Conservation (phyloP, 148 eudicot genomes). For the Drosera capensis region DNA sequence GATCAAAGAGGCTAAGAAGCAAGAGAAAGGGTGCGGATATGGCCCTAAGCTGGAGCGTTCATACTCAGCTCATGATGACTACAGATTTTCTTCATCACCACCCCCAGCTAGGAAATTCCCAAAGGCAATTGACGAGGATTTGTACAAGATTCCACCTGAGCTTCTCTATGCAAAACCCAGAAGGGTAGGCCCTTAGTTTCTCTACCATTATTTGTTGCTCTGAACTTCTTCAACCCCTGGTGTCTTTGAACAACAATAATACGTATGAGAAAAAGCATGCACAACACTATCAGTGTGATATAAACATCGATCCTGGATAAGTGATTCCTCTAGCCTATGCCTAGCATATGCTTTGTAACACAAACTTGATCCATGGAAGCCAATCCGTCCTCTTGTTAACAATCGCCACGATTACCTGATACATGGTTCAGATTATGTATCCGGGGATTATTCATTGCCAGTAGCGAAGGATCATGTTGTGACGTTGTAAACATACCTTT, state of each 20-base stretch:
- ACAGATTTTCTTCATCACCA: constrained; percentile 13
- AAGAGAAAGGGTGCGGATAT: constrained; percentile 20
- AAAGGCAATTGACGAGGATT: constrained; percentile 49
- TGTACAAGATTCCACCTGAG: constrained; percentile 52
- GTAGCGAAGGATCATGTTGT: too few species aligned
- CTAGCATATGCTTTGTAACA: too few species aligned
- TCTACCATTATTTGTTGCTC: neutral
- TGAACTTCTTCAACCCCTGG: too few species aligned
- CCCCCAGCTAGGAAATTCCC: constrained; percentile 5
- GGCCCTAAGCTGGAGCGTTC: constrained; percentile 22
- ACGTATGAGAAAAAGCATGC: too few species aligned
- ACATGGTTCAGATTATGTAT: too few species aligned
- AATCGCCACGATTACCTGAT: too few species aligned
- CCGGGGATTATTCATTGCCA: neutral
- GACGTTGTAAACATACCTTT: neutral
- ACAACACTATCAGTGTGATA: too few species aligned
- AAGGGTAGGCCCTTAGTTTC: constrained; percentile 20
- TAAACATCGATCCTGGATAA: too few species aligned
- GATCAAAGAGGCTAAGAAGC: constrained; percentile 20
- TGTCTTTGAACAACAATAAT: neutral
- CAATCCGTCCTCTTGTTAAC: too few species aligned
- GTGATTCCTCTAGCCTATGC: too few species aligned
- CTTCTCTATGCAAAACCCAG: constrained; percentile 28
- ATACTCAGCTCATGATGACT: constrained; percentile 10
- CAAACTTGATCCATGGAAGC: too few species aligned